Percentiles rank a stretch among this genome's conserved stretches.
These are phyloP conservation scores for Lepidium africanum DNA, from an alignment of 345 rosid genomes.

Conservation along the genomic window DNA sequence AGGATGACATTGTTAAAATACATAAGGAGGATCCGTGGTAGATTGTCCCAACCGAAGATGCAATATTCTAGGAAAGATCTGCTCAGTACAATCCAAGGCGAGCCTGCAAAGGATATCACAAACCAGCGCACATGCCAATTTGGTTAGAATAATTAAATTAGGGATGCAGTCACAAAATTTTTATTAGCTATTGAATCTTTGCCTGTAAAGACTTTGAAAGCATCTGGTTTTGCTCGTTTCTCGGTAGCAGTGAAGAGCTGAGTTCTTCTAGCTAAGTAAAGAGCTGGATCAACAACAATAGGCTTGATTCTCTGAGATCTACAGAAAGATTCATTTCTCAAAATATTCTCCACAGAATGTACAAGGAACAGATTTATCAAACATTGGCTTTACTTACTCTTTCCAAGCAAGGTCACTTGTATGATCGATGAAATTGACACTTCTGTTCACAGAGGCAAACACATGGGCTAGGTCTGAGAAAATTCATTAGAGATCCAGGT, in stretches of 20 bases:
- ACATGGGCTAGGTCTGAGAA: conserved; percentile 79
- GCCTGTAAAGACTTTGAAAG: conserved; percentile 91
- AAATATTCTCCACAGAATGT: background rate
- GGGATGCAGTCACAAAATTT: background rate
- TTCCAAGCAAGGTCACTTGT: conserved; percentile 98
- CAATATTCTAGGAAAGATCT: conserved; percentile 83
- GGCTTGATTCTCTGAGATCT: conserved; percentile 83
- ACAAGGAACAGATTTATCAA: background rate
- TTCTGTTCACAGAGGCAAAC: conserved; percentile 70
- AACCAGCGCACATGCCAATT: conserved; percentile 8
- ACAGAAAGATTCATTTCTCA: conserved; percentile 20
- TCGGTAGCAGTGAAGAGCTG: conserved; percentile 83
- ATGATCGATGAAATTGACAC: conserved; percentile 87
- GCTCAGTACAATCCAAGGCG: conserved; percentile 81
- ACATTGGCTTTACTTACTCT: conserved; percentile 53
- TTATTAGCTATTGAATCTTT: conserved; percentile 12
- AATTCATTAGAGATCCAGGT: background rate
- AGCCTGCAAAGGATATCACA: conserved; percentile 51
- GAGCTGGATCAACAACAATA: conserved; percentile 82
- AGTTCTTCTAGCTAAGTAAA: conserved; percentile 80
- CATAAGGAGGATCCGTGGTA: conserved; percentile 88
- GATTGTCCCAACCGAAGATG: conserved; percentile 92
- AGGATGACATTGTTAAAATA: conserved; percentile 80
- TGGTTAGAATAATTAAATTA: background rate
- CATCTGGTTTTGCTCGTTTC: conserved; percentile 72